phyloP scores from a whole-genome alignment of 2,329 filamentous ascomycete species.

The Ophiostoma sp. region DNA sequence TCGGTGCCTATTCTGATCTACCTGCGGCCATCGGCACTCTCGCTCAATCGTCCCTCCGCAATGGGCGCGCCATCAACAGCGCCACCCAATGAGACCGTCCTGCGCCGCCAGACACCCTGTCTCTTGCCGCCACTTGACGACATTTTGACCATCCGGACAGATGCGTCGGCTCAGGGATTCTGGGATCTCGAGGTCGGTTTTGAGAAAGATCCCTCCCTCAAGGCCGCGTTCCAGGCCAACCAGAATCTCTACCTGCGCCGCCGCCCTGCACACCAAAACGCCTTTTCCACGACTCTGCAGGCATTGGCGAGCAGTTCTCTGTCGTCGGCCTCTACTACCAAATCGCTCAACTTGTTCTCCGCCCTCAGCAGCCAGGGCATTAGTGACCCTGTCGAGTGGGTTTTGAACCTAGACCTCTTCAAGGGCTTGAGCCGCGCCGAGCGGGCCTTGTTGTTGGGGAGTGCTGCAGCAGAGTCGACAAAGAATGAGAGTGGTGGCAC shows the following conservation, averaged over 20 bases:
- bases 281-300: constrained; percentile 72
- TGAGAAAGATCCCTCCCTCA: constrained; percentile 59
- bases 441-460: constrained; percentile 58
- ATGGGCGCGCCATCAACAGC: constrained; percentile 42
- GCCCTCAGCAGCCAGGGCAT: constrained; percentile 13
- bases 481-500: too few relatives aligned
- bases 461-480: too few relatives aligned
- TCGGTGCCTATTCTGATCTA: constrained; percentile 69
- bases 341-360: constrained; percentile 29
- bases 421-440: constrained; percentile 64
- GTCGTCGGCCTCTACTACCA: not conserved
- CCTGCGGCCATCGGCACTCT: constrained; percentile 43
- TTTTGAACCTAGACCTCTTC: constrained; percentile 65
- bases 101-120: constrained; percentile 55
- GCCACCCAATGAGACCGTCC: constrained; percentile 39
- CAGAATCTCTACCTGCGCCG: constrained; percentile 75
- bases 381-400: constrained; percentile 64
- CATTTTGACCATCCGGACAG: constrained; percentile 60
- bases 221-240: constrained; percentile 63
- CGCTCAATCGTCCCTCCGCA: constrained; percentile 30
- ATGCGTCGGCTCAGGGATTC: constrained; percentile 63
- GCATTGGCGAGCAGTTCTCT: constrained; percentile 57
- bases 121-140: constrained; percentile 65
- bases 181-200: constrained; percentile 85
- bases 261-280: constrained; percentile 65